Evolutionary conservation across 2,329 filamentous ascomycete genomes (phyloP).

Genomic region (Aspergillus sojae): DNA sequence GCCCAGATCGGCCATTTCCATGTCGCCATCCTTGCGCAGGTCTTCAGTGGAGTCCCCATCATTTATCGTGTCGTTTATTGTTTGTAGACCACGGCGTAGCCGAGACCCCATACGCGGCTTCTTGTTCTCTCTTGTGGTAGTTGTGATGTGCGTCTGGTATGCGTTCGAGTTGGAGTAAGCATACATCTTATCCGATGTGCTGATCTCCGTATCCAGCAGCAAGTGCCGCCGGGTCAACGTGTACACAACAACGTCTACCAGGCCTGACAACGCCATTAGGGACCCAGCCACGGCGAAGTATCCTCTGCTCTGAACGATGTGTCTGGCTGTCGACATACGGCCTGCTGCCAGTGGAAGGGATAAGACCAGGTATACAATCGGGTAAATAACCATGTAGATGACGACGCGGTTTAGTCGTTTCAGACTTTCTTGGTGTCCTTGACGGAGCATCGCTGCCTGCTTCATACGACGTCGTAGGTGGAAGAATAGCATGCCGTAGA

Average conservation of each 20-base stretch:
- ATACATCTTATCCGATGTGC: slow-evolving; percentile 27
- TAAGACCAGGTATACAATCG: slow-evolving; percentile 58
- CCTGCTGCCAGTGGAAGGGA: slow-evolving; percentile 64
- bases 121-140: slow-evolving; percentile 19
- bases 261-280: slow-evolving; percentile 60
- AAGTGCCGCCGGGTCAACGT: slow-evolving; percentile 58
- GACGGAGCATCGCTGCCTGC: slow-evolving; percentile 34
- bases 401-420: slow-evolving; percentile 43
- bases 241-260: slow-evolving; percentile 61
- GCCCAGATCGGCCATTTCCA: slow-evolving; percentile 35
- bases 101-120: slow-evolving; percentile 21
- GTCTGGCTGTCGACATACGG: slow-evolving; percentile 42
- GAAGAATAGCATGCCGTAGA: slow-evolving; percentile 54
- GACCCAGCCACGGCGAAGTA: slow-evolving; percentile 56
- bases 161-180: slow-evolving; percentile 32
- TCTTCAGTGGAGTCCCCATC: slow-evolving; percentile 49
- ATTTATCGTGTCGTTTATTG: slow-evolving; percentile 19
- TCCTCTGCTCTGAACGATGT: slow-evolving; percentile 37
- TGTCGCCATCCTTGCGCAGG: slow-evolving; percentile 31
- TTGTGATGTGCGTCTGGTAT: slow-evolving; percentile 33
- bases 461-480: slow-evolving; percentile 49
- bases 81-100: slow-evolving; percentile 26
- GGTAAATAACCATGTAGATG: slow-evolving; percentile 50
- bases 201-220: slow-evolving; percentile 52
- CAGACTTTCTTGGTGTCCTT: slow-evolving; percentile 36